Percentiles rank a stretch among this genome's conserved stretches.
phyloP scores from a whole-genome alignment of 108 stramenopile species.

The Skeletonema tropicum region DNA sequence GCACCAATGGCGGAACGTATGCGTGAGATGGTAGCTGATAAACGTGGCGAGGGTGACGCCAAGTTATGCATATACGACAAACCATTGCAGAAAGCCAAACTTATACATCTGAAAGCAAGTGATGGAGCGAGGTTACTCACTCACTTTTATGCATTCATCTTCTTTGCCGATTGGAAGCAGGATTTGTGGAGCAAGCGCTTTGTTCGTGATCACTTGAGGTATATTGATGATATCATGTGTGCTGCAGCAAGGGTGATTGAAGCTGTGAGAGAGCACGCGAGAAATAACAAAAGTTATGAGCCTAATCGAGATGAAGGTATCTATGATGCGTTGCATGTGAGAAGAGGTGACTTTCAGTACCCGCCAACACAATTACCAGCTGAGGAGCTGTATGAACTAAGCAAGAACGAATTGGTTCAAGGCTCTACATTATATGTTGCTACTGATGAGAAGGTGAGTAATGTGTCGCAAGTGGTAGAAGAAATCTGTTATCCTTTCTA shows the following conservation, averaged over 20 bases:
- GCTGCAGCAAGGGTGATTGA: constrained; percentile 60
- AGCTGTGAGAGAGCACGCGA: constrained; percentile 47
- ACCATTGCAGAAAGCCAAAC: constrained; percentile 42
- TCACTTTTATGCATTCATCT: constrained; percentile 67
- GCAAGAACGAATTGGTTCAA: constrained; percentile 47
- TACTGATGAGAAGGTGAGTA: constrained; percentile 42
- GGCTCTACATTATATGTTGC: constrained; percentile 63
- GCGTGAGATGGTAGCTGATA: constrained; percentile 64
- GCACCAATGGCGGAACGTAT: constrained; percentile 58
- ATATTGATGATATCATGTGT: constrained; percentile 59
- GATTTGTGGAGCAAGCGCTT: constrained; percentile 64
- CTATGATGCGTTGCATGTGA: constrained; percentile 87
- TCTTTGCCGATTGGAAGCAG: constrained; percentile 72
- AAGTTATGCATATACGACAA: constrained; percentile 59
- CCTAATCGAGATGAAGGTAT: constrained; percentile 50
- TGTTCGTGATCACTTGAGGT: constrained; percentile 57
- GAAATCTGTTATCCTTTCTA: too few species aligned
- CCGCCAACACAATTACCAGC: constrained; percentile 51
- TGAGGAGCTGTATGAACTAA: constrained; percentile 48
- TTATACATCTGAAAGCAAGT: constrained; percentile 49
- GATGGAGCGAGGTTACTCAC: constrained; percentile 40
- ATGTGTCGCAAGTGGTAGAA: too few species aligned
- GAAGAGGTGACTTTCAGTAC: constrained; percentile 75
- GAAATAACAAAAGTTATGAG: constrained; percentile 34
- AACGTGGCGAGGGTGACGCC: constrained; percentile 3